Conservation (phyloP, 2,329 filamentous ascomycete species). For the Fusarium floridanum region DNA sequence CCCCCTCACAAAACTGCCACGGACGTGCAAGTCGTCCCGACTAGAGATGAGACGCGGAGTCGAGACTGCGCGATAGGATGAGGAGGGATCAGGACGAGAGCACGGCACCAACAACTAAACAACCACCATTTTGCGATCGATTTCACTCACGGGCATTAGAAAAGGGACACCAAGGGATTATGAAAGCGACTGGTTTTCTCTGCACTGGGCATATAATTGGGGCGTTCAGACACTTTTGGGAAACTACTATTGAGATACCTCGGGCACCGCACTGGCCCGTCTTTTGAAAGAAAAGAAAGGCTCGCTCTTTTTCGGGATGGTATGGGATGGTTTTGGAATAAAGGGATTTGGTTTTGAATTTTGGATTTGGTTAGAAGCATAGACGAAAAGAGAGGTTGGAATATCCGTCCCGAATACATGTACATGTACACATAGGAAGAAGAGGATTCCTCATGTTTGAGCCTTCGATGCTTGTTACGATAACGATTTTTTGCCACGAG, state of each 20-base stretch:
- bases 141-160: neutral
- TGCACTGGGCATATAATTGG: slow-evolving; percentile 22
- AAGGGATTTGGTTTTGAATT: neutral
- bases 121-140: neutral
- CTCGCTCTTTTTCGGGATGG: slow-evolving; percentile 14
- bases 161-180: slow-evolving; percentile 10
- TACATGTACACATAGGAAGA: slow-evolving; percentile 27
- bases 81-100: slow-evolving; percentile 7
- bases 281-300: slow-evolving; percentile 15
- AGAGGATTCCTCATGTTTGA: neutral
- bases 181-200: slow-evolving; percentile 28
- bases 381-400: slow-evolving; percentile 31
- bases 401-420: slow-evolving; percentile 29
- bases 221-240: slow-evolving; percentile 30
- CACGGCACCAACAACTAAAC: neutral
- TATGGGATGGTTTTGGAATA: slow-evolving; percentile 12
- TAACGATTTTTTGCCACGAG: slow-evolving; percentile 1
- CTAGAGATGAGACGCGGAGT: slow-evolving; percentile 54
- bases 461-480: neutral
- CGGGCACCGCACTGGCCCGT: slow-evolving; percentile 32
- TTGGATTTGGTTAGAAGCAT: slow-evolving; percentile 37
- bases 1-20: slow-evolving; percentile 53
- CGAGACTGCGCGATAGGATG: slow-evolving; percentile 40
- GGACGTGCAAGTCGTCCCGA: slow-evolving; percentile 56
- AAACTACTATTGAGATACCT: slow-evolving; percentile 33